Evolutionary conservation across 208 protist genomes (phyloP).

Genomic region (Trypanosoma boissoni): DNA sequence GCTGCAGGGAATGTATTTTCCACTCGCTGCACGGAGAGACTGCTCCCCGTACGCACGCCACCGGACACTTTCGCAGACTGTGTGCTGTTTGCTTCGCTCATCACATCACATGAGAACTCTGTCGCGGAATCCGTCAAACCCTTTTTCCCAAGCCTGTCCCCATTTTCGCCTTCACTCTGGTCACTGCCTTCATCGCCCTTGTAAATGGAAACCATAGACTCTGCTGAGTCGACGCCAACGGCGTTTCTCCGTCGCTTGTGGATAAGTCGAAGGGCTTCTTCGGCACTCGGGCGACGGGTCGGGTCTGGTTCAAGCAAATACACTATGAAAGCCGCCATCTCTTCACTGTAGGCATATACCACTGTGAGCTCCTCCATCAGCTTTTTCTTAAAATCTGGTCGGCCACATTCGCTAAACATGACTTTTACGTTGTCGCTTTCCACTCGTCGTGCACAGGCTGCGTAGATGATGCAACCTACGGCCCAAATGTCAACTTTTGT

Average conservation of each 20-base stretch:
- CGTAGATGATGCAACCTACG: constrained; percentile 97
- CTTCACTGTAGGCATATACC: constrained; percentile 50
- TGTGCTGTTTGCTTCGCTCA: too few species aligned
- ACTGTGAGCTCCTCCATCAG: constrained; percentile 37
- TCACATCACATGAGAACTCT: too few species aligned
- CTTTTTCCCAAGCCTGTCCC: too few species aligned
- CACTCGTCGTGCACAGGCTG: constrained; percentile 55
- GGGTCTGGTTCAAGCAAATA: constrained; percentile 40
- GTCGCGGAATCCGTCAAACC: too few species aligned
- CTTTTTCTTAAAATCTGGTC: constrained; percentile 36
- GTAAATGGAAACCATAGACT: constrained; percentile 11
- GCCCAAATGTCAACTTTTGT: constrained; percentile 99
- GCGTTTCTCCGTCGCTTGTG: constrained; percentile 8
- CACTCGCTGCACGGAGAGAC: too few species aligned
- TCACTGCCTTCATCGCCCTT: background rate
- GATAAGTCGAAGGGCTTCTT: constrained; percentile 36
- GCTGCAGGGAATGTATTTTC: too few species aligned
- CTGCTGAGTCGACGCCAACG: background rate
- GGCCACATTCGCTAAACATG: constrained; percentile 59
- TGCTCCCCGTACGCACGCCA: too few species aligned
- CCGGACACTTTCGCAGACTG: too few species aligned
- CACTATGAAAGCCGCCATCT: constrained; percentile 35
- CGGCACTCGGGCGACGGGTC: constrained; percentile 31
- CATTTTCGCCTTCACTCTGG: background rate
- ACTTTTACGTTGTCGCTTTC: constrained; percentile 52